Evolutionary conservation across 352 stramenopile species (phyloP), one percentile per base, ranked within the genome.

Genomic region (Plasmopara halstedii): DNA sequence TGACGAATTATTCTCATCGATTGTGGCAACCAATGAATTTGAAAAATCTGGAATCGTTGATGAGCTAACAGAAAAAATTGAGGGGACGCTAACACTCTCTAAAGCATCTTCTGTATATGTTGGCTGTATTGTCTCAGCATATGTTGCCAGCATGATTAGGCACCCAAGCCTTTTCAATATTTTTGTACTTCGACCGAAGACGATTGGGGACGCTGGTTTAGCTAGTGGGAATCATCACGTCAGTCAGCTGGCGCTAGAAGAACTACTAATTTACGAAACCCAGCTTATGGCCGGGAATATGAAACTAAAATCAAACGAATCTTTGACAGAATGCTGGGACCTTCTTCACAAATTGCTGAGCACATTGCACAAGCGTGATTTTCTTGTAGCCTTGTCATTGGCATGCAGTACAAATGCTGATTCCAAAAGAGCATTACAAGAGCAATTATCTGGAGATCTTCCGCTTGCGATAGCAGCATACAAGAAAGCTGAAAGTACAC

Each of bases 311-410:
- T 45, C 50, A 37, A 21, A 57, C 23, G 58, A 73, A 33, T 46
- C 31, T 4, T 18, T 63, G 15, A 42, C 60, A 13, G 62, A 71
- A 32, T 70, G 58, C 20, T 81, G 77, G 69, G 79, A 88, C 57
- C 60, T 88, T 25, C 58, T 92, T 5, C 71, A 89, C 52, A 88
- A 88, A 36, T 42, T 92, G 22, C 37, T 92, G 31, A 60, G 71
- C 20, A 71, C 70, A 13, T 63, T 77, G 8, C 63, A 88, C 35
- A 85, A 86, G 40, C 70, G 59, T 11, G 81, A 86, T 23, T 71
- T 88, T 21, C 20, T 88, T 8, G 63, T 78, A 18, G 72, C 75
- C 9, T 62, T 88, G 0, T 65, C 73, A 3, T 70, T 74, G 6
- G 56, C 53, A 34, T 77, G 58, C 42, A 83, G 70, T 45, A 77